phyloP scores from a whole-genome alignment of 2,329 filamentous ascomycete species.

The Taxawa tesnikishii region DNA sequence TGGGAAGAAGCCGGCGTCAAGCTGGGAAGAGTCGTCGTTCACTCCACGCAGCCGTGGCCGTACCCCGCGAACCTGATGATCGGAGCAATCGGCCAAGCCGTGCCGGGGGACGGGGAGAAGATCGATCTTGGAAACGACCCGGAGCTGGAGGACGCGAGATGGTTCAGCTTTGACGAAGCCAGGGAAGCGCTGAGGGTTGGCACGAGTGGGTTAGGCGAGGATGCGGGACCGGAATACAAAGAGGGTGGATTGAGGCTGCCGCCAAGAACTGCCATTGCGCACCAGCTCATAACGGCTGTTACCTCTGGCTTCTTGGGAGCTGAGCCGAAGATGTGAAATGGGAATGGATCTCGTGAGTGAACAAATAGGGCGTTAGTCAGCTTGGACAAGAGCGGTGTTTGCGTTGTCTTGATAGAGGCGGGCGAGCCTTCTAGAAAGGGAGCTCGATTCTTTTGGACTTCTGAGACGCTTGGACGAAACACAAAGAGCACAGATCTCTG shows the following conservation, averaged over 20 bases:
- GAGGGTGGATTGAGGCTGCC: slow-evolving; percentile 71
- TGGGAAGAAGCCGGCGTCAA: slow-evolving; percentile 38
- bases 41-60: slow-evolving; percentile 41
- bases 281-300: slow-evolving; percentile 73
- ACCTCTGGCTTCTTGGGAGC: slow-evolving; percentile 58
- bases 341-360: too few relatives aligned
- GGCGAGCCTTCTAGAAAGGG: too few relatives aligned
- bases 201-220: slow-evolving; percentile 54
- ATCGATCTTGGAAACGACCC: slow-evolving; percentile 80
- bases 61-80: slow-evolving; percentile 43
- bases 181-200: slow-evolving; percentile 58
- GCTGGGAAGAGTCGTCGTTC: slow-evolving; percentile 37
- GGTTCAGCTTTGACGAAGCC: slow-evolving; percentile 76
- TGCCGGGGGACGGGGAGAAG: slow-evolving; percentile 59
- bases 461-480: too few relatives aligned
- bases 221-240: slow-evolving; percentile 53
- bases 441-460: too few relatives aligned
- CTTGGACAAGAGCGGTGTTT: too few relatives aligned
- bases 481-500: too few relatives aligned
- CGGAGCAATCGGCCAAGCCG: slow-evolving; percentile 70
- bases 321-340: slow-evolving; percentile 27
- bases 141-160: slow-evolving; percentile 79
- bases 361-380: too few relatives aligned
- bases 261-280: slow-evolving; percentile 79
- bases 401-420: too few relatives aligned